Conservation (phyloP, 257 asterid genomes). For the Solanum sejunctum region DNA sequence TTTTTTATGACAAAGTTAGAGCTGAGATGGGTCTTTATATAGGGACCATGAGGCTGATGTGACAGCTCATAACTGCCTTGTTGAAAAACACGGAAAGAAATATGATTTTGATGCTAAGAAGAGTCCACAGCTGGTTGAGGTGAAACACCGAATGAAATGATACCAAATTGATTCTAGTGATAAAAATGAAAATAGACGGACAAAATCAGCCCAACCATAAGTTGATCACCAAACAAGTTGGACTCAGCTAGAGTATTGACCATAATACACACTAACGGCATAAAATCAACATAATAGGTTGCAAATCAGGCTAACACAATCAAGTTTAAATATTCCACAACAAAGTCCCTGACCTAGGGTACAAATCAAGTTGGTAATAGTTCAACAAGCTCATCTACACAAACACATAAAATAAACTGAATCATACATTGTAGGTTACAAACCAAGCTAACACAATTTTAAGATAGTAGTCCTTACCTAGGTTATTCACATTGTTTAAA, state of each 20-base stretch:
- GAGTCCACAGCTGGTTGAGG: not conserved
- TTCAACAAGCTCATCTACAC: not conserved
- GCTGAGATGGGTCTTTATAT: not conserved
- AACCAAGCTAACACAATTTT: not conserved
- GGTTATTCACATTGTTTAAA: not conserved
- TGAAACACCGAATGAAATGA: not conserved
- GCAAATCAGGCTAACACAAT: not conserved
- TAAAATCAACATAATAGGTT: not conserved
- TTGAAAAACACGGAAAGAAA: not conserved
- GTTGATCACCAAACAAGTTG: not conserved
- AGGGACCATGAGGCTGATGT: not conserved
- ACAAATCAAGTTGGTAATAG: not conserved
- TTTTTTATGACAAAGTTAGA: not conserved
- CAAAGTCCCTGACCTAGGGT: not conserved
- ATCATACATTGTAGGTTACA: not conserved
- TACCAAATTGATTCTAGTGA: not conserved
- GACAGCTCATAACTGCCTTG: not conserved
- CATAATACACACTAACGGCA: not conserved
- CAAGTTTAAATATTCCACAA: not conserved
- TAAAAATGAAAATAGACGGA: not conserved
- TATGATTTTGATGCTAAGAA: not conserved
- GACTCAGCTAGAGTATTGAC: not conserved
- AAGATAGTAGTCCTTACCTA: not conserved
- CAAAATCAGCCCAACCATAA: not conserved
- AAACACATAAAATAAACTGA: not conserved